Base-by-base conservation (phyloP, 805 yeast genomes). In the Saturnispora galanensis region DNA sequence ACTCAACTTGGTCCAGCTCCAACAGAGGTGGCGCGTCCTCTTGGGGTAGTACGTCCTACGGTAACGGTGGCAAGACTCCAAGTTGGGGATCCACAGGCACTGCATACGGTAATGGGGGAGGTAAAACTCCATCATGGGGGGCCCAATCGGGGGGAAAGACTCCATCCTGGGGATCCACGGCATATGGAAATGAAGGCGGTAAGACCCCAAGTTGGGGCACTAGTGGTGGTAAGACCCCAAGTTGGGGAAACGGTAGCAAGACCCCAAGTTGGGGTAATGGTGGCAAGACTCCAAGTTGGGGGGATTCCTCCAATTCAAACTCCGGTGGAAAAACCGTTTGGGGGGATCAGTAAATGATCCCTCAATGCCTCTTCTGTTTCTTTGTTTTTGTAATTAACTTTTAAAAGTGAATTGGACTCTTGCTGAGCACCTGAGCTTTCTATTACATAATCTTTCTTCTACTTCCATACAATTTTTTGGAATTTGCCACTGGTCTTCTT, bases 131-230 rank as follows among this genome's bases (percentile, higher is more conserved):
- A 35, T 58, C 61, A 50, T 52, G 69, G 67, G 58, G 68, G 7
- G 69, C 70, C 28, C 60, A 56, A 13, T 58, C 76, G 9, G 63
- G 59, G 15, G 72, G 77, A 39, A 71, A 68, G 52, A 66, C 76
- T 11, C 76, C 82, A 7, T 65, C 76, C 5, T 75, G 80, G 79
- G 70, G 70, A 21, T 21, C 26, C 7, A 21, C 26, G 26, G 59
- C 76, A 12, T 16, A 34, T 11, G 26, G 29, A 16, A 11, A n/a
- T 29, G 31, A 29, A 5, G 59, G 68, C 41, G 59, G 62, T 26
- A 63, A 62, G 38, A 72, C 72, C 17, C 70, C 79, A 4, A 63
- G 66, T 13, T 67, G 71, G 68, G 56, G 55, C 47, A 55, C 64
- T 78, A 54, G 56, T 28, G 51, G 58, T 46, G 69, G 41, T 53